These are phyloP conservation scores for Globisporangium orthogonon DNA, from an alignment of 352 stramenopile genomes.

Conservation along the genomic window DNA sequence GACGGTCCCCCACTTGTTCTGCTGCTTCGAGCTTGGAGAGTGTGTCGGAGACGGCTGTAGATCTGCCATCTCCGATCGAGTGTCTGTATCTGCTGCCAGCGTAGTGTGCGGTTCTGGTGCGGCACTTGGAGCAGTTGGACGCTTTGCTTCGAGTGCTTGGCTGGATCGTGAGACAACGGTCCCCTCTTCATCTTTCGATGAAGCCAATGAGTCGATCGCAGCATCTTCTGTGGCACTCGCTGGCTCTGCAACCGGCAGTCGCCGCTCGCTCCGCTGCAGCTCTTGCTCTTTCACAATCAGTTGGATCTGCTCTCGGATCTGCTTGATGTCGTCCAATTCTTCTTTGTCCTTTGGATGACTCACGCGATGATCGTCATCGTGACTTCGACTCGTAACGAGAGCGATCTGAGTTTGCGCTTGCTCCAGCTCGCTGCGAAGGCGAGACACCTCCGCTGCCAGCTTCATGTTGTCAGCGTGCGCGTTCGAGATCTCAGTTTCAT, in stretches of 20 bases:
- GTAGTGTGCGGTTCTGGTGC: background rate
- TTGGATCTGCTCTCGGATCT: slow-evolving; percentile 10
- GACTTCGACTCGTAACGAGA: background rate
- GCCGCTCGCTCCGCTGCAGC: slow-evolving; percentile 4
- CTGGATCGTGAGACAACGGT: background rate
- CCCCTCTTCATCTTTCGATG: slow-evolving; percentile 9
- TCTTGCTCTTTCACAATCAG: slow-evolving; percentile 8
- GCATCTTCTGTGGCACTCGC: background rate
- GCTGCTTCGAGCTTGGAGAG: background rate
- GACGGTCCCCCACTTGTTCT: slow-evolving; percentile 9
- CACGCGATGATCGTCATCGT: background rate
- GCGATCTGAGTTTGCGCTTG: slow-evolving; percentile 8
- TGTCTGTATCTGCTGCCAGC: background rate
- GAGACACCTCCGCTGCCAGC: slow-evolving; percentile 26
- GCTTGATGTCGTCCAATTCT: slow-evolving; percentile 3
- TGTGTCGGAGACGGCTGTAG: background rate
- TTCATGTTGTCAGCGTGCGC: slow-evolving; percentile 23
- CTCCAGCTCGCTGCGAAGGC: slow-evolving; percentile 29
- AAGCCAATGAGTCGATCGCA: slow-evolving; percentile 14
- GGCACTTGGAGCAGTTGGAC: background rate
- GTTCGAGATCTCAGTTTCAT: slow-evolving; percentile 17
- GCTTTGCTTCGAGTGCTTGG: background rate
- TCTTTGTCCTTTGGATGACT: background rate
- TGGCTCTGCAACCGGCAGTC: background rate
- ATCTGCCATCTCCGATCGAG: background rate